Conservation (phyloP, 768 basidiomycete species). For the Naematelia encephala region DNA sequence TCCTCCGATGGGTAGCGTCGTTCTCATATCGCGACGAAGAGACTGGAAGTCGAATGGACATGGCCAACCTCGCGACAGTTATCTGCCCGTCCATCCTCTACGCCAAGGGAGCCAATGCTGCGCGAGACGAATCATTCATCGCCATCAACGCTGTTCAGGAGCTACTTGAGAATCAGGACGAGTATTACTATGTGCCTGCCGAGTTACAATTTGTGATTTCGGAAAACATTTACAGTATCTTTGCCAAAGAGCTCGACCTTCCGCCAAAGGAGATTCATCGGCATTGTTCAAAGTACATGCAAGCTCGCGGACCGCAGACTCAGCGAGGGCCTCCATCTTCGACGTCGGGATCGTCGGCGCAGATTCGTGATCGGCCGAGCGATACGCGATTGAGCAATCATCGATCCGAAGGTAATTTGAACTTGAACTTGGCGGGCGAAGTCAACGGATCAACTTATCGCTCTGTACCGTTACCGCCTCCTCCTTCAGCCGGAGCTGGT, state of each 20-base stretch:
- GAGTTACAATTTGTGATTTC: constrained; percentile 82
- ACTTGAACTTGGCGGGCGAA: neutral
- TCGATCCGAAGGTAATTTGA: constrained; percentile 18
- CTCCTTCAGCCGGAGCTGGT: neutral
- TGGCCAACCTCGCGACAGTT: constrained; percentile 91
- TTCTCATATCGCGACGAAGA: constrained; percentile 97
- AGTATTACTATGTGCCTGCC: constrained; percentile 88
- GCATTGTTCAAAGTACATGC: constrained; percentile 85
- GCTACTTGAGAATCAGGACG: constrained; percentile 88
- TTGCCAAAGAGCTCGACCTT: constrained; percentile 78
- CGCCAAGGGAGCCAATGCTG: constrained; percentile 72
- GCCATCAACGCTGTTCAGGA: constrained; percentile 81
- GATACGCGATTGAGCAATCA: constrained; percentile 24
- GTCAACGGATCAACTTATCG: constrained; percentile 5
- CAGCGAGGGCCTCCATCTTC: neutral
- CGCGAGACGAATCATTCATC: constrained; percentile 87
- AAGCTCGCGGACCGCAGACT: constrained; percentile 29
- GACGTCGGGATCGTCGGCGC: constrained; percentile 8
- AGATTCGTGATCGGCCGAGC: constrained; percentile 18
- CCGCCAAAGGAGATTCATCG: constrained; percentile 93
- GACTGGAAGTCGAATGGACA: constrained; percentile 97
- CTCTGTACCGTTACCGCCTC: neutral
- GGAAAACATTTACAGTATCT: constrained; percentile 76
- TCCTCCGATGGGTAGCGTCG: constrained; percentile 98
- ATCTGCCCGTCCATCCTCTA: constrained; percentile 98